phyloP scores from a whole-genome alignment of 2,329 filamentous ascomycete genomes.

The Beauveria varroae region DNA sequence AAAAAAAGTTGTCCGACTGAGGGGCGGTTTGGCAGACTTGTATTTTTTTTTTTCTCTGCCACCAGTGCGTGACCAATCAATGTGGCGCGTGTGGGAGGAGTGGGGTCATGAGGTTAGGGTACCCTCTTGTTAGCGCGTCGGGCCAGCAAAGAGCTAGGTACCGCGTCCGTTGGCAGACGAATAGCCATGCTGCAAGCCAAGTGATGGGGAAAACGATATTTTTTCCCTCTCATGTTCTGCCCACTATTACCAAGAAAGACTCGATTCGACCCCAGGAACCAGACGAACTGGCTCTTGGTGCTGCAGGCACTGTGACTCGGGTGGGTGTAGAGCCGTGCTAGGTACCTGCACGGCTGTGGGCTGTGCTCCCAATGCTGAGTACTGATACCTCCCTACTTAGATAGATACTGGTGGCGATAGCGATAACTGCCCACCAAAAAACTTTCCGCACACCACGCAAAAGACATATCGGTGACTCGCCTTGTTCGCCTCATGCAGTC shows the following conservation, averaged over 20 bases:
- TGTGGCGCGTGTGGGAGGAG: constrained; percentile 1
- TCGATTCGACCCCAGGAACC: background rate
- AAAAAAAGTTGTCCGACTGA: constrained; percentile 33
- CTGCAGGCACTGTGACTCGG: constrained; percentile 1
- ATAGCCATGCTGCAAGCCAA: background rate
- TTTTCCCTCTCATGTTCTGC: background rate
- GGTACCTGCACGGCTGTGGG: constrained; percentile 3
- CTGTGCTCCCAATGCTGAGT: background rate
- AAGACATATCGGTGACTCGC: background rate
- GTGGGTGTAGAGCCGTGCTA: background rate
- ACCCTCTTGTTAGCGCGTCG: constrained; percentile 18
- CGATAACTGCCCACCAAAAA: constrained; percentile 1
- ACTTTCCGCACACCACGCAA: background rate
- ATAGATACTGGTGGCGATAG: background rate
- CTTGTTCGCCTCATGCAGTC: background rate
- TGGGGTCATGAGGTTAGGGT: constrained; percentile 15
- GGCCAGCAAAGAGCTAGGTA: background rate
- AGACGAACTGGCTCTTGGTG: background rate
- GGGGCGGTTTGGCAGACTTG: constrained; percentile 28
- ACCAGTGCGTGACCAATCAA: constrained; percentile 15
- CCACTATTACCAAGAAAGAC: background rate
- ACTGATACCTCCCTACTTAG: background rate
- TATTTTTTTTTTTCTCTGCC: constrained; percentile 29
- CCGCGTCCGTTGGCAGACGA: background rate
- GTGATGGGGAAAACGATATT: background rate